Evolutionary conservation across 164 flowering plant genomes (phyloP).

Genomic region (Magnolia officinalis): DNA sequence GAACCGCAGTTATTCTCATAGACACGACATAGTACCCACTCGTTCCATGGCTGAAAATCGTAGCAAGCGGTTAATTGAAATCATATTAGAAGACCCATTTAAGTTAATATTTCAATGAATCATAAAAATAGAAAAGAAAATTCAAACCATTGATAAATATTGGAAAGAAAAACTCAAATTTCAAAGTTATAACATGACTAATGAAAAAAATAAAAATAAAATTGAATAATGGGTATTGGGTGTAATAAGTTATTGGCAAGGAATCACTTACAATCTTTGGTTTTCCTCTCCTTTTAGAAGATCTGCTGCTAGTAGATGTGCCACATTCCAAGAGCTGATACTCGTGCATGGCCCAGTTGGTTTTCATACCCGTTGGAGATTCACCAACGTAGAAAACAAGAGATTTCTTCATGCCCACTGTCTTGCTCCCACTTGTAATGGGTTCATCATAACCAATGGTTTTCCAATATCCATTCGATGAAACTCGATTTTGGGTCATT

Average conservation of each 20-base stretch:
- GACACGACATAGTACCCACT: slow-evolving; percentile 72
- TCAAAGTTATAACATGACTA: no score
- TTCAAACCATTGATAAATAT: not conserved
- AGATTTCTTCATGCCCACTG: slow-evolving; percentile 46
- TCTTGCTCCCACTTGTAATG: slow-evolving; percentile 28
- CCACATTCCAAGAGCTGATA: slow-evolving; percentile 37
- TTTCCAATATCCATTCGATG: slow-evolving; percentile 71
- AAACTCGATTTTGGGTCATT: slow-evolving; percentile 41
- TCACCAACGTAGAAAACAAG: slow-evolving; percentile 44
- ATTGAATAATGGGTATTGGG: not conserved
- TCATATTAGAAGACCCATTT: not conserved
- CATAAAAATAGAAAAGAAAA: not conserved
- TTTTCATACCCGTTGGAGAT: slow-evolving; percentile 34
- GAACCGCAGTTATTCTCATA: slow-evolving; percentile 35
- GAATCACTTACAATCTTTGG: slow-evolving; percentile 31
- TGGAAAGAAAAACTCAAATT: not conserved
- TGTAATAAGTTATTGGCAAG: not conserved
- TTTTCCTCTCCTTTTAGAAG: slow-evolving; percentile 36
- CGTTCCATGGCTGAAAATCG: slow-evolving; percentile 41
- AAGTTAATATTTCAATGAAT: not conserved
- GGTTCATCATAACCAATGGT: slow-evolving; percentile 54
- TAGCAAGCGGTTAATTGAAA: not conserved
- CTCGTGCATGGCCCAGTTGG: slow-evolving; percentile 66
- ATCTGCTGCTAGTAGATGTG: slow-evolving; percentile 20
- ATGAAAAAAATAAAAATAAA: not conserved